Evolutionary conservation across 1,284 basidiomycete species (phyloP).

Genomic region (Trichosporon inkin): DNA sequence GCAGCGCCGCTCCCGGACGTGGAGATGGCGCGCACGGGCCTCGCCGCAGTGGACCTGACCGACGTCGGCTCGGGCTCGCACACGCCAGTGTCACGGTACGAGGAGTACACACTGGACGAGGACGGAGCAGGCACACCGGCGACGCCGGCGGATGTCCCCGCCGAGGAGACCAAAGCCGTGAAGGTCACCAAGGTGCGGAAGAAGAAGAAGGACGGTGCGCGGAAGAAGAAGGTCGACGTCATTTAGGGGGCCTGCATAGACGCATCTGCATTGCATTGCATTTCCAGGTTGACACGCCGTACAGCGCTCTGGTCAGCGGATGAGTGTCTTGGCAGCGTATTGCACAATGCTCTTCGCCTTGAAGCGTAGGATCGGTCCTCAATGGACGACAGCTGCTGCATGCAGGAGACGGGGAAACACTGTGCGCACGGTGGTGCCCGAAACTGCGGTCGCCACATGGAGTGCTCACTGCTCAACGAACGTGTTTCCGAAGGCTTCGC

Average conservation of each 20-base stretch:
- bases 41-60: conserved; percentile 37
- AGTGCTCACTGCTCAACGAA: too few relatives aligned
- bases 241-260: not conserved
- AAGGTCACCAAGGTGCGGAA: conserved; percentile 45
- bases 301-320: too few relatives aligned
- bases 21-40: conserved; percentile 29
- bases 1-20: conserved; percentile 37
- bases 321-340: too few relatives aligned
- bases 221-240: conserved; percentile 9
- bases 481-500: too few relatives aligned
- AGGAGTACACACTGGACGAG: conserved; percentile 59
- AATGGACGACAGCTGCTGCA: too few relatives aligned
- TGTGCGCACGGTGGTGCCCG: too few relatives aligned
- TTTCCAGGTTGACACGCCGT: not conserved
- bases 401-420: too few relatives aligned
- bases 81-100: conserved; percentile 51
- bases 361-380: too few relatives aligned
- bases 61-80: conserved; percentile 8
- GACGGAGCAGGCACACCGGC: conserved; percentile 47
- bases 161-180: conserved; percentile 40
- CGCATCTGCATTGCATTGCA: conserved; percentile 1
- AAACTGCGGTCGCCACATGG: too few relatives aligned
- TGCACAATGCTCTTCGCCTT: too few relatives aligned
- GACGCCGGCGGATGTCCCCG: conserved; percentile 23
- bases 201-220: conserved; percentile 39